phyloP scores from a whole-genome alignment of 495 filamentous ascomycete species.

The Rostrohypoxylon terebratum region DNA sequence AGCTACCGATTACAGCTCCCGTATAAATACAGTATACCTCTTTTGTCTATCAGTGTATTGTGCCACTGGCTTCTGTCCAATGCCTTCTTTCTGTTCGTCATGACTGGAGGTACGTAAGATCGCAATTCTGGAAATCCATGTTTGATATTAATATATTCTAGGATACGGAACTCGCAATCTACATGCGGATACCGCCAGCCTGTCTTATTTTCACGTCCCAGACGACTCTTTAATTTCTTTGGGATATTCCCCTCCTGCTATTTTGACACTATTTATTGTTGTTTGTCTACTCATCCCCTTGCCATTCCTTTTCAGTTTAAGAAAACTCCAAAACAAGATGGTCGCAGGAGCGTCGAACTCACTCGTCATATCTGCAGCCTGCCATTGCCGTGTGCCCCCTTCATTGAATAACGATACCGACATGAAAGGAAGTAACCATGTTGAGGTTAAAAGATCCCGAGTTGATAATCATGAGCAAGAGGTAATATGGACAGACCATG shows the following conservation, averaged over 20 bases:
- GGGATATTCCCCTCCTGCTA: constrained; percentile 11
- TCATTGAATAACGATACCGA: neutral
- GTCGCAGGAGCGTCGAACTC: constrained; percentile 19
- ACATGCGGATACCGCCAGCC: neutral
- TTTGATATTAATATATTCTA: neutral
- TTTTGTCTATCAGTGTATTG: constrained; percentile 44
- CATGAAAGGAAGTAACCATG: neutral
- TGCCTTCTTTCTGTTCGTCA: constrained; percentile 19
- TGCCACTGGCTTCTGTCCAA: constrained; percentile 43
- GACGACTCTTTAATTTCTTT: neutral
- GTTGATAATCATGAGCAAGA: neutral
- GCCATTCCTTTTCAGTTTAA: constrained; percentile 11
- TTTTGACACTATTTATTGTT: constrained; percentile 6
- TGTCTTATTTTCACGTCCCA: constrained; percentile 4
- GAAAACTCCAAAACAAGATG: constrained; percentile 18
- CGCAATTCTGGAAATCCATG: neutral
- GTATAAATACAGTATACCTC: constrained; percentile 33
- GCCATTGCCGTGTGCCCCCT: constrained; percentile 2
- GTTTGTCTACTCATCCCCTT: constrained; percentile 4
- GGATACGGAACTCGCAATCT: neutral
- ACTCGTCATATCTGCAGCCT: constrained; percentile 18
- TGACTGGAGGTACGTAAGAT: constrained; percentile 8
- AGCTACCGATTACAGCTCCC: constrained; percentile 35
- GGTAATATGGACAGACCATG: neutral
- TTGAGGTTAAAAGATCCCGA: neutral